These are phyloP conservation scores for Lumnitzera racemosa DNA, from an alignment of 345 rosid species.

Conservation along the genomic window DNA sequence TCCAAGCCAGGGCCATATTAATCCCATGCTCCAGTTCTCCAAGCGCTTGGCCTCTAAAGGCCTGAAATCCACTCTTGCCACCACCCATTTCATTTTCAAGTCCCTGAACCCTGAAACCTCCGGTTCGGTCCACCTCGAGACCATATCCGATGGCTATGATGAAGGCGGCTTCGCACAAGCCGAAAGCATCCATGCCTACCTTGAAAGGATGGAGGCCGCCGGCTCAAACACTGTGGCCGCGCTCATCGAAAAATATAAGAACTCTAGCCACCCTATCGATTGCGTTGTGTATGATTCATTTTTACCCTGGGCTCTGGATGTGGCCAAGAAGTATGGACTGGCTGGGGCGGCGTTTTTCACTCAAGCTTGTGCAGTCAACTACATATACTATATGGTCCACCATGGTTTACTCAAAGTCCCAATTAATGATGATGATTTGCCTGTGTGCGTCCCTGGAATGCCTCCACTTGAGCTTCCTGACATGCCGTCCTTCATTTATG, in stretches of 20 bases:
- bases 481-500: conserved; percentile 46
- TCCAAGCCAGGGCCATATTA: conserved; percentile 44
- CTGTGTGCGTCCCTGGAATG: conserved; percentile 23
- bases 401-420: conserved; percentile 36
- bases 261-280: conserved; percentile 25
- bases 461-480: conserved; percentile 41
- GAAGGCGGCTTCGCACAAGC: conserved; percentile 20
- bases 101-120: conserved; percentile 13
- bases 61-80: conserved; percentile 24
- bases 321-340: conserved; percentile 45
- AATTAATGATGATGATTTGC: not conserved
- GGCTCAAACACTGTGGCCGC: conserved; percentile 45
- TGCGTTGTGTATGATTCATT: conserved; percentile 59
- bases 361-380: conserved; percentile 54
- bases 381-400: conserved; percentile 35
- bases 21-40: conserved; percentile 39
- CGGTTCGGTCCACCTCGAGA: conserved; percentile 17
- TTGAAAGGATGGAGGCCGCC: conserved; percentile 18
- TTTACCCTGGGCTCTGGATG: conserved; percentile 59
- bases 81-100: conserved; percentile 27
- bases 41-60: conserved; percentile 41
- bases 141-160: conserved; percentile 39
- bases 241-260: conserved; percentile 29
- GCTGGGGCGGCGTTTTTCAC: conserved; percentile 59
- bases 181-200: conserved; percentile 19